These are phyloP conservation scores for Tetrapisispora pingtungensis DNA, from an alignment of 805 yeast genomes.

Conservation along the genomic window DNA sequence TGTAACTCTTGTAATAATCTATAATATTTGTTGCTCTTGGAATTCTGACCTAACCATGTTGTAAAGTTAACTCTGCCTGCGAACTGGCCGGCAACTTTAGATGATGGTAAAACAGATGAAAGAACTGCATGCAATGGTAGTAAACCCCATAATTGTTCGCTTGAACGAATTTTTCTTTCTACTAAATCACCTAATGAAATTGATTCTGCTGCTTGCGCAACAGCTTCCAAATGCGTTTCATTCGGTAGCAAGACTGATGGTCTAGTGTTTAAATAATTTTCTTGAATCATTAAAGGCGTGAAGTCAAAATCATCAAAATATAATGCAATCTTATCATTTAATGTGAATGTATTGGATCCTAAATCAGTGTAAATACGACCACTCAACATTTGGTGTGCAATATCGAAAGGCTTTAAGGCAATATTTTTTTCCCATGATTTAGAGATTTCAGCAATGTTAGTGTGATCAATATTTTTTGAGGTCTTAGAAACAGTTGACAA, in stretches of 20 bases:
- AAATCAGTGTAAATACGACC: constrained; percentile 45
- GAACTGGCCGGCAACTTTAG: constrained; percentile 61
- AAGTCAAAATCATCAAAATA: constrained; percentile 93
- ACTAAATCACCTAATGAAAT: constrained; percentile 79
- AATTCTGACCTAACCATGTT: constrained; percentile 81
- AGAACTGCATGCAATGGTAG: constrained; percentile 83
- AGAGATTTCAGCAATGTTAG: constrained; percentile 52
- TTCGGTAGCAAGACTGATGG: constrained; percentile 41
- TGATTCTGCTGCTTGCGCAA: constrained; percentile 74
- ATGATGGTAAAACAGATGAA: constrained; percentile 76
- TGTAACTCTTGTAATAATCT: constrained; percentile 80
- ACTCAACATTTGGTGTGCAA: constrained; percentile 55
- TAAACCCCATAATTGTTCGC: constrained; percentile 90
- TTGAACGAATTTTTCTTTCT: constrained; percentile 72
- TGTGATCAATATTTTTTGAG: constrained; percentile 44
- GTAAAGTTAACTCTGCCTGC: constrained; percentile 69
- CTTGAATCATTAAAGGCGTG: constrained; percentile 93
- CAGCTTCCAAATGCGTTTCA: constrained; percentile 47
- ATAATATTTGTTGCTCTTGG: constrained; percentile 67
- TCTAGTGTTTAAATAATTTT: constrained; percentile 65
- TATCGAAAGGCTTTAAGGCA: constrained; percentile 88
- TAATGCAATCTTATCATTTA: constrained; percentile 76
- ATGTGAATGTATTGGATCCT: constrained; percentile 38
- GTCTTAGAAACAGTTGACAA: constrained; percentile 78
- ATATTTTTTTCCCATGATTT: constrained; percentile 81